Evolutionary conservation across 768 basidiomycete genomes (phyloP).

Genomic region (Pholiota conissans): DNA sequence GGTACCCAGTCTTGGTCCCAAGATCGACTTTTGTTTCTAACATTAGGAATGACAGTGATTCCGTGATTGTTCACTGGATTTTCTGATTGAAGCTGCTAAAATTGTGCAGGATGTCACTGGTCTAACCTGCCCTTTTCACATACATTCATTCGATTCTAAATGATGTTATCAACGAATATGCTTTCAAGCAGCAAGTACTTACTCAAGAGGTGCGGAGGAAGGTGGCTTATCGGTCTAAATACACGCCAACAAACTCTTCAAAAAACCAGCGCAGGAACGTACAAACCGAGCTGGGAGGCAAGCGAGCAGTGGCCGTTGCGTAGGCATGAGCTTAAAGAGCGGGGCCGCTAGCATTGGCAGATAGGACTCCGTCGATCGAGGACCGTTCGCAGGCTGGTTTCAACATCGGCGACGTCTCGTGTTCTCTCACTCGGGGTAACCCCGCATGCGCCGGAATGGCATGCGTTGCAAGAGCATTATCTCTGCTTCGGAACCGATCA

Average conservation of each 20-base stretch:
- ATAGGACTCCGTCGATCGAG: conserved; percentile 7
- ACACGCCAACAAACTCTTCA: background rate
- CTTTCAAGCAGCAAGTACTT: background rate
- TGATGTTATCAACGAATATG: background rate
- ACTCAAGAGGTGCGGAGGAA: background rate
- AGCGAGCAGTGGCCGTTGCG: background rate
- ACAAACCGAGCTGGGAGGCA: background rate
- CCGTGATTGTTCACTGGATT: background rate
- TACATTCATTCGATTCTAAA: background rate
- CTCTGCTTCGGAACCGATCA: conserved; percentile 17
- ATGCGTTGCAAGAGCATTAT: background rate
- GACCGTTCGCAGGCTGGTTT: background rate
- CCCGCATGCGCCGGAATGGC: conserved; percentile 12
- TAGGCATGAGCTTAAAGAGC: background rate
- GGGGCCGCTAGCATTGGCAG: background rate
- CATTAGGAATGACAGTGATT: background rate
- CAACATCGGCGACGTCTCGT: background rate
- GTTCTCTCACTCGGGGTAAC: conserved; percentile 14
- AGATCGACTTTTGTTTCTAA: background rate
- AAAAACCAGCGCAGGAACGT: background rate
- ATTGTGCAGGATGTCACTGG: background rate
- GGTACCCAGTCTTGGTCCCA: background rate
- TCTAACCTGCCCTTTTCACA: conserved; percentile 1
- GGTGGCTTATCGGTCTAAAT: background rate
- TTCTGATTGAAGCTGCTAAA: conserved; percentile 4